phyloP scores from a whole-genome alignment of 495 filamentous ascomycete genomes.

The Staphylotrichum longicolle region DNA sequence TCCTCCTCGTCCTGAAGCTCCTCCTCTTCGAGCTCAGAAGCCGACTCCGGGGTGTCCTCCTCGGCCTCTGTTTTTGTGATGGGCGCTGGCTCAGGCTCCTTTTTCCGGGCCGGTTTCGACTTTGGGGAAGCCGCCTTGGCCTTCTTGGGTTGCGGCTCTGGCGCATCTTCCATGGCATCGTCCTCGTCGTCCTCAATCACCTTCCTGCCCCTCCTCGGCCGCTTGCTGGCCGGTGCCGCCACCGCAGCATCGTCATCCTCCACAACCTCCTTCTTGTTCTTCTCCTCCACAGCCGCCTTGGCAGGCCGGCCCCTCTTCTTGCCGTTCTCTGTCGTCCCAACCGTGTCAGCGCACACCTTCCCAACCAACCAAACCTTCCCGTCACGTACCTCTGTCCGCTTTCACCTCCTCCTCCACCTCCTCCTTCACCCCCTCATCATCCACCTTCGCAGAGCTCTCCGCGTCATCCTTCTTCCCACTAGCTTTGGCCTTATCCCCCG shows the following conservation, averaged over 20 bases:
- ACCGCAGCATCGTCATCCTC: conserved; percentile 46
- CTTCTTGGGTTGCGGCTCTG: conserved; percentile 25
- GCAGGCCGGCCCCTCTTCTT: conserved; percentile 37
- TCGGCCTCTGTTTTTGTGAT: conserved; percentile 38
- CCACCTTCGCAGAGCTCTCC: conserved; percentile 25
- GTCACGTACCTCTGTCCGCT: conserved; percentile 34
- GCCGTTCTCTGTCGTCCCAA: conserved; percentile 34
- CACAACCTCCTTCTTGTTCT: conserved; percentile 28
- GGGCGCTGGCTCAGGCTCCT: conserved; percentile 21
- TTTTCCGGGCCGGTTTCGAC: conserved; percentile 20
- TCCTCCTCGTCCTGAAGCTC: conserved; percentile 64
- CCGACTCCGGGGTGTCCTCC: conserved; percentile 51
- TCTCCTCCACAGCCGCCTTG: conserved; percentile 7
- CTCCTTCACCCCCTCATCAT: conserved; percentile 31
- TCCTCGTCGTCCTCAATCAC: conserved; percentile 46
- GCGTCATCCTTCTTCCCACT: conserved; percentile 23
- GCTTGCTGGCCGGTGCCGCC: conserved; percentile 55
- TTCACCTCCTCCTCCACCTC: conserved; percentile 32
- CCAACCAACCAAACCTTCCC: background rate
- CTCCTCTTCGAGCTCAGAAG: conserved; percentile 54
- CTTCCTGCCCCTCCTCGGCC: conserved; percentile 42
- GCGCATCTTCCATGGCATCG: conserved; percentile 39
- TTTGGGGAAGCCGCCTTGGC: conserved; percentile 14
- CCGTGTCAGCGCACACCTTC: background rate
- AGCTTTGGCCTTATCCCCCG: conserved; percentile 16